Percentiles rank a stretch among this genome's conserved stretches.
Conservation (phyloP, 2,329 filamentous ascomycete species). For the Trichophyton verrucosum region DNA sequence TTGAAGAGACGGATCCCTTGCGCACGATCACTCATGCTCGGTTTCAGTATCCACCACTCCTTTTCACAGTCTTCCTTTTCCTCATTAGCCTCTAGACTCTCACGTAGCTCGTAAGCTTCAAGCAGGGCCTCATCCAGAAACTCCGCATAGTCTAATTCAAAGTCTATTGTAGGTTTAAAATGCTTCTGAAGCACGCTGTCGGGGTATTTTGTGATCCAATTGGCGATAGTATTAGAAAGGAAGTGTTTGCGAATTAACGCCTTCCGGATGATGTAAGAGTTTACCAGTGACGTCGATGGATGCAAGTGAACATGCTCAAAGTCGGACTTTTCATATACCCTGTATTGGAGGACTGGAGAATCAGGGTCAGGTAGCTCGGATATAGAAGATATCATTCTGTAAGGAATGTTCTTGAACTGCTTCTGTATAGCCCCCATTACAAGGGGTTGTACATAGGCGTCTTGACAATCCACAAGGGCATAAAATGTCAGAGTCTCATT, state of each 20-base stretch:
- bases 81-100: constrained; percentile 61
- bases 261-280: constrained; percentile 91
- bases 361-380: constrained; percentile 36
- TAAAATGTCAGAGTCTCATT: constrained; percentile 38
- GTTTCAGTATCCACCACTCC: constrained; percentile 98
- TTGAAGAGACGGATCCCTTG: constrained; percentile 87
- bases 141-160: constrained; percentile 93
- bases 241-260: constrained; percentile 95
- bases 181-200: constrained; percentile 54
- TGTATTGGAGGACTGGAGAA: constrained; percentile 58
- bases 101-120: constrained; percentile 76
- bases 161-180: constrained; percentile 67
- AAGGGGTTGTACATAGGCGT: constrained; percentile 78
- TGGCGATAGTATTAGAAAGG: constrained; percentile 66
- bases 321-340: constrained; percentile 75
- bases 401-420: constrained; percentile 44
- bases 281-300: constrained; percentile 54
- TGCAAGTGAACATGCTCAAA: constrained; percentile 61
- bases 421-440: constrained; percentile 59
- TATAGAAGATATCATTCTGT: constrained; percentile 44
- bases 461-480: constrained; percentile 72
- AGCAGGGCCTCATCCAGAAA: constrained; percentile 88
- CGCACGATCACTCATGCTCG: constrained; percentile 91
- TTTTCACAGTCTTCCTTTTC: constrained; percentile 47
- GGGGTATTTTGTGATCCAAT: constrained; percentile 78